phyloP scores from a whole-genome alignment of 2,329 filamentous ascomycete species.

The Talaromyces sp. region DNA sequence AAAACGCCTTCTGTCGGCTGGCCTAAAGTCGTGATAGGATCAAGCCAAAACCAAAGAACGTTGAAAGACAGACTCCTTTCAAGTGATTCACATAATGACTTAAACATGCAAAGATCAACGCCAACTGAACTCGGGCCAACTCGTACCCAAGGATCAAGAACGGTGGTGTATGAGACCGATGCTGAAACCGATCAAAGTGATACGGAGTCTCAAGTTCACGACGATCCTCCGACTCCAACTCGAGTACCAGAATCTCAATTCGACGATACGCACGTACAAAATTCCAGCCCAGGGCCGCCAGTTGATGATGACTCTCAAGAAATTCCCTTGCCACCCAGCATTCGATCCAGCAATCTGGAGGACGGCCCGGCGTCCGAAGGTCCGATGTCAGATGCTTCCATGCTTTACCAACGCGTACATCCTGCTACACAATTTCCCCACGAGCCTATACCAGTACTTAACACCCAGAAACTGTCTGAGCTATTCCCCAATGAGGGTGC shows the following conservation, averaged over 20 bases:
- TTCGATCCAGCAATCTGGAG: slow-evolving; percentile 27
- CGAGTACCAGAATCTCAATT: neutral
- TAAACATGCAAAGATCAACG: neutral
- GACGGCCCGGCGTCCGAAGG: slow-evolving; percentile 29
- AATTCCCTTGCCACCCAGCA: slow-evolving; percentile 29
- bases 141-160: slow-evolving; percentile 26
- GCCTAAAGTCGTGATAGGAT: neutral
- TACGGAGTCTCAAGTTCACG: slow-evolving; percentile 24
- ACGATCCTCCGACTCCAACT: slow-evolving; percentile 13
- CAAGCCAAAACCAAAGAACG: neutral
- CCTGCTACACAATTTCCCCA: slow-evolving; percentile 41
- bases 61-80: slow-evolving; percentile 1
- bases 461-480: slow-evolving; percentile 41
- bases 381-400: slow-evolving; percentile 38
- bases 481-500: slow-evolving; percentile 38
- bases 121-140: neutral
- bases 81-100: slow-evolving; percentile 4
- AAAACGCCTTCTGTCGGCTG: slow-evolving; percentile 4
- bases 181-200: slow-evolving; percentile 42
- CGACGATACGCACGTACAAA: neutral
- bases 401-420: slow-evolving; percentile 41
- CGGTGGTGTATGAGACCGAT: slow-evolving; percentile 48
- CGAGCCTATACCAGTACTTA: slow-evolving; percentile 38
- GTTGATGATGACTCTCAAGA: slow-evolving; percentile 35
- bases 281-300: slow-evolving; percentile 14